These are phyloP conservation scores for Diplodia intermedia DNA, from an alignment of 2,329 filamentous ascomycete species.

Conservation along the genomic window DNA sequence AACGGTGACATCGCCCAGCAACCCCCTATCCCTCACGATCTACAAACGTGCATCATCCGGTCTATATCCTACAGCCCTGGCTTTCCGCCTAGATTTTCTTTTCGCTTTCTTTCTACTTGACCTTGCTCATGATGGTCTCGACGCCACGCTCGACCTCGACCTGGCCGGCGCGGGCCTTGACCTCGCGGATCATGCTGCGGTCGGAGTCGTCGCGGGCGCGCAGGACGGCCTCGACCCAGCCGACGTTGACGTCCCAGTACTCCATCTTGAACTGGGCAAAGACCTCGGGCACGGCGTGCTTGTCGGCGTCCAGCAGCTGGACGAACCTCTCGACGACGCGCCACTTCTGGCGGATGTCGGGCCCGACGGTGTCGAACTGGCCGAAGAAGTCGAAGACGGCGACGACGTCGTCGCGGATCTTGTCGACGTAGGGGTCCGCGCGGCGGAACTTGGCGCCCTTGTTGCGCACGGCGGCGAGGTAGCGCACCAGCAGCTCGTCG, in stretches of 20 bases:
- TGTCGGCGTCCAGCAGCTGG: constrained; percentile 74
- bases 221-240: constrained; percentile 93
- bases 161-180: constrained; percentile 88
- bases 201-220: constrained; percentile 92
- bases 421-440: constrained; percentile 85
- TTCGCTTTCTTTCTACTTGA: constrained; percentile 63
- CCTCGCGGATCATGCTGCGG: constrained; percentile 81
- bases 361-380: constrained; percentile 67
- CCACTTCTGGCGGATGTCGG: constrained; percentile 88
- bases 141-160: constrained; percentile 78
- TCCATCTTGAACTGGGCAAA: constrained; percentile 83
- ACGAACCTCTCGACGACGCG: constrained; percentile 86
- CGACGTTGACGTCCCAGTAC: constrained; percentile 94
- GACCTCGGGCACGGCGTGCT: constrained; percentile 75
- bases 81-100: no score
- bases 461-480: constrained; percentile 85
- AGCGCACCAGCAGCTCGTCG: constrained; percentile 86
- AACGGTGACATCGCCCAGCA: neutral
- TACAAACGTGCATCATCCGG: neutral
- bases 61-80: neutral
- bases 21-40: neutral
- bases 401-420: constrained; percentile 90
- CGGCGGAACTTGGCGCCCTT: constrained; percentile 87
- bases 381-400: constrained; percentile 91
- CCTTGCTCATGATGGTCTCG: constrained; percentile 94